phyloP scores from a whole-genome alignment of 192 early-diverging fungal species.

The Coemansia umbellata region DNA sequence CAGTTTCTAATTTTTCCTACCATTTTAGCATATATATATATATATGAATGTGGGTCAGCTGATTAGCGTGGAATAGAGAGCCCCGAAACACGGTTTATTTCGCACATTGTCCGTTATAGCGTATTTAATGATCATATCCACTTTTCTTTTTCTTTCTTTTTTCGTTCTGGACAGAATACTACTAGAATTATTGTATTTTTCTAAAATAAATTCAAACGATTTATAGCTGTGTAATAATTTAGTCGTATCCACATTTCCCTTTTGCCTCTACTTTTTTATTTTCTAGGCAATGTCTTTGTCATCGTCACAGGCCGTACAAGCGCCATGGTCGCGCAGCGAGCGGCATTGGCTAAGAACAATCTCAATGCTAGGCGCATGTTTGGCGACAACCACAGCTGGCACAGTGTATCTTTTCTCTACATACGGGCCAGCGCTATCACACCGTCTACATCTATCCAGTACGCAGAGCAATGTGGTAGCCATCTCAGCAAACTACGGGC shows the following conservation, averaged over 20 bases:
- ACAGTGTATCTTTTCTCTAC: conserved; percentile 66
- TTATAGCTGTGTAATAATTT: no score
- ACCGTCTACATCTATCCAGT: conserved; percentile 53
- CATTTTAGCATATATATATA: no score
- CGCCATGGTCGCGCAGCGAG: conserved; percentile 30
- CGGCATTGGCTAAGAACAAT: conserved; percentile 38
- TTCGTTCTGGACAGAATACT: neutral
- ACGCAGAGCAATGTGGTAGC: conserved; percentile 61
- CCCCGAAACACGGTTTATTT: no score
- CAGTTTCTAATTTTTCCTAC: no score
- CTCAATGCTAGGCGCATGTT: conserved; percentile 49
- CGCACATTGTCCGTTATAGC: no score
- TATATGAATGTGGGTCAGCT: no score
- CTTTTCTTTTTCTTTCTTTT: conserved; percentile 1
- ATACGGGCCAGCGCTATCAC: conserved; percentile 55
- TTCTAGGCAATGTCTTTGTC: conserved; percentile 1
- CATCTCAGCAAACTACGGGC: conserved; percentile 61
- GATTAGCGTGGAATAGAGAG: no score
- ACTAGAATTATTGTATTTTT: neutral
- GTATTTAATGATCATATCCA: no score
- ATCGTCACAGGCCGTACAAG: neutral
- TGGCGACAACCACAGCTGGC: conserved; percentile 53
- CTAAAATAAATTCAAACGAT: neutral
- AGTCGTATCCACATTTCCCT: no score
- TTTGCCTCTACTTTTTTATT: neutral